These are phyloP conservation scores for Coemansia sp. DNA, from an alignment of 192 early-diverging fungal species.

Conservation along the genomic window DNA sequence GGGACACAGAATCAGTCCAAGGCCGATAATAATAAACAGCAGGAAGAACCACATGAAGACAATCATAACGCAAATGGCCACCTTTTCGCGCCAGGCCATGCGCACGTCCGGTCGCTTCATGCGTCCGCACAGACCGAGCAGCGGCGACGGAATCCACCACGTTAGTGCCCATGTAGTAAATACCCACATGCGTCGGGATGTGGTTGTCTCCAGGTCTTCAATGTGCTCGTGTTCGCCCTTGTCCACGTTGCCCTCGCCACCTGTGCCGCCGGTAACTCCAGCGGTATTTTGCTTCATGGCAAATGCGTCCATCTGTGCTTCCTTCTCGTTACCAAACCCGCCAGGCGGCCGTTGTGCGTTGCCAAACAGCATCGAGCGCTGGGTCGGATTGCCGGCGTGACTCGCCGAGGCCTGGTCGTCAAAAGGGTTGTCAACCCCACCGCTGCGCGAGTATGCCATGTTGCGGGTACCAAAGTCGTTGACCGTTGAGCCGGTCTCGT, in stretches of 20 bases:
- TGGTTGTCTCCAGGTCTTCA: slow-evolving; percentile 41
- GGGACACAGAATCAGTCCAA: slow-evolving; percentile 72
- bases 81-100: slow-evolving; percentile 97
- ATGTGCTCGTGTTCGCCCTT: slow-evolving; percentile 32
- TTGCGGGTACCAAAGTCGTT: slow-evolving; percentile 23
- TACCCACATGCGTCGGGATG: slow-evolving; percentile 32
- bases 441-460: slow-evolving; percentile 9
- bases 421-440: slow-evolving; percentile 28
- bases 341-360: background rate
- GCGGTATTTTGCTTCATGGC: slow-evolving; percentile 17
- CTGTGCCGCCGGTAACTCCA: slow-evolving; percentile 26
- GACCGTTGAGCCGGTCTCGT: slow-evolving; percentile 25
- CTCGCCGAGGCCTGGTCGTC: slow-evolving; percentile 28
- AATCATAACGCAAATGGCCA: slow-evolving; percentile 85
- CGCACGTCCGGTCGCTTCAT: slow-evolving; percentile 89
- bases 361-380: slow-evolving; percentile 5
- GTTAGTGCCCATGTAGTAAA: slow-evolving; percentile 42
- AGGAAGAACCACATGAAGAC: slow-evolving; percentile 75
- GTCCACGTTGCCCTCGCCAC: slow-evolving; percentile 45
- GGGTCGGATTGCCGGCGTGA: background rate
- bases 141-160: slow-evolving; percentile 50
- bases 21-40: slow-evolving; percentile 85
- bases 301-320: slow-evolving; percentile 25
- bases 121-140: slow-evolving; percentile 49
- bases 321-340: slow-evolving; percentile 10